Conservation (phyloP, 768 basidiomycete species). For the Pleurotus salmoneostramineus region DNA sequence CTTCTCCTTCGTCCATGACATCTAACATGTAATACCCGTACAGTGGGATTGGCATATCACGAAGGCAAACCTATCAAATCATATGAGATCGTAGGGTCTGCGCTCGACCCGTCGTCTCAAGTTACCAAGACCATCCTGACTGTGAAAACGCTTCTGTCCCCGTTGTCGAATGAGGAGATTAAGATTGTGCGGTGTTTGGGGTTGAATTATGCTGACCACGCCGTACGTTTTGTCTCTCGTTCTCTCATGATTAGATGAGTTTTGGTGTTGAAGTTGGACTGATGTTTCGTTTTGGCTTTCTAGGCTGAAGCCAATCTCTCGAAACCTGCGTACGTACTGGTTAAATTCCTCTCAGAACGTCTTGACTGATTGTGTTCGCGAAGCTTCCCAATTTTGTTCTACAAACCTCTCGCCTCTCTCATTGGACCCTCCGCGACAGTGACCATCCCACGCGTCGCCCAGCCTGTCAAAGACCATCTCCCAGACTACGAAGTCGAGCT, state of each 20-base stretch:
- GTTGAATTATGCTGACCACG: constrained; percentile 83
- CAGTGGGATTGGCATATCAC: constrained; percentile 59
- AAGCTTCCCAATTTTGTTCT: constrained; percentile 74
- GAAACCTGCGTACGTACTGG: constrained; percentile 50
- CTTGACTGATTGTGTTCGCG: neutral
- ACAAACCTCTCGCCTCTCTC: constrained; percentile 68
- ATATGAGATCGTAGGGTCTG: constrained; percentile 68
- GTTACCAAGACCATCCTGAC: constrained; percentile 63
- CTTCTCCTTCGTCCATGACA: neutral
- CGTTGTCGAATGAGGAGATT: constrained; percentile 63
- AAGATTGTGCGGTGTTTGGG: constrained; percentile 74
- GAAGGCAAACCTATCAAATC: constrained; percentile 57
- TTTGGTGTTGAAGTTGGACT: no score
- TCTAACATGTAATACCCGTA: neutral
- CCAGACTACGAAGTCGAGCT: constrained; percentile 85
- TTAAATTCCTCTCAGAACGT: neutral
- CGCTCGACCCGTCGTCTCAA: constrained; percentile 61
- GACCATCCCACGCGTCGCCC: constrained; percentile 60
- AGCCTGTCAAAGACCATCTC: constrained; percentile 65
- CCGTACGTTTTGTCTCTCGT: constrained; percentile 36
- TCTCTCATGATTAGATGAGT: no score
- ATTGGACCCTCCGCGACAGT: constrained; percentile 70
- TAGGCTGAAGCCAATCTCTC: constrained; percentile 67
- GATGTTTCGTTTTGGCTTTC: no score
- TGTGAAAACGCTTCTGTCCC: constrained; percentile 66